Conservation (phyloP, 768 basidiomycete genomes). For the Pisolithus tinctorius region DNA sequence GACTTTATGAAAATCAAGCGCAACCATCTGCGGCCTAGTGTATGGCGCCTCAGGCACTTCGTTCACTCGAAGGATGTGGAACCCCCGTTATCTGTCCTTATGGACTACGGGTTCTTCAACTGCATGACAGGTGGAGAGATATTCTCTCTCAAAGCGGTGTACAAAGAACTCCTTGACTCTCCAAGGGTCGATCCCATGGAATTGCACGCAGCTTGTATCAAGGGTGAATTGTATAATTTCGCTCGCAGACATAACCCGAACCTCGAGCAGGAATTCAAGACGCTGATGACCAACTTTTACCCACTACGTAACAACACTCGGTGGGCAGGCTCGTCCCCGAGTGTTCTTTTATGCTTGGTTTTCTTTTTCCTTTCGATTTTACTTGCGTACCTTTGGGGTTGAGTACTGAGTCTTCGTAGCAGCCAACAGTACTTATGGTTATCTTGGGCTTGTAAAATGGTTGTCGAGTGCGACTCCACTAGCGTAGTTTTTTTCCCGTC, state of each 20-base stretch:
- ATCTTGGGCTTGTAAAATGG: too few species aligned
- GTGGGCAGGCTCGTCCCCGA: not conserved
- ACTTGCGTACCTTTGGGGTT: too few species aligned
- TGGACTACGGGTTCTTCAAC: conserved; percentile 6
- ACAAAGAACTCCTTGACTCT: conserved; percentile 24
- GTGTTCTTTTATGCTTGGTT: too few species aligned
- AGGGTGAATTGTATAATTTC: conserved; percentile 25
- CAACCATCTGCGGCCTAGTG: too few species aligned
- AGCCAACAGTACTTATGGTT: too few species aligned
- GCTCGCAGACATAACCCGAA: conserved; percentile 10
- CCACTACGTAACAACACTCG: not conserved
- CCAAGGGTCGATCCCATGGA: conserved; percentile 19
- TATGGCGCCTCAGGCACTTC: conserved; percentile 18
- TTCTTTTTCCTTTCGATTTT: too few species aligned
- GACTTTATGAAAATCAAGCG: too few species aligned
- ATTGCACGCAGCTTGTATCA: conserved; percentile 29
- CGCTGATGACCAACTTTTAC: conserved; percentile 27
- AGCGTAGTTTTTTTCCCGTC: not conserved
- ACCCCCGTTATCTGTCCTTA: conserved; percentile 12
- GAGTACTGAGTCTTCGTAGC: too few species aligned
- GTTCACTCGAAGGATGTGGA: conserved; percentile 6
- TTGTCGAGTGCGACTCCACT: too few species aligned
- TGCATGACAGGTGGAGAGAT: conserved; percentile 23
- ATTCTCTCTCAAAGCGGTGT: conserved; percentile 22
- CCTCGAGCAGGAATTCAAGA: conserved; percentile 16